Evolutionary conservation across 2,329 filamentous ascomycete species (phyloP).

Genomic region (Geosmithia morbida): DNA sequence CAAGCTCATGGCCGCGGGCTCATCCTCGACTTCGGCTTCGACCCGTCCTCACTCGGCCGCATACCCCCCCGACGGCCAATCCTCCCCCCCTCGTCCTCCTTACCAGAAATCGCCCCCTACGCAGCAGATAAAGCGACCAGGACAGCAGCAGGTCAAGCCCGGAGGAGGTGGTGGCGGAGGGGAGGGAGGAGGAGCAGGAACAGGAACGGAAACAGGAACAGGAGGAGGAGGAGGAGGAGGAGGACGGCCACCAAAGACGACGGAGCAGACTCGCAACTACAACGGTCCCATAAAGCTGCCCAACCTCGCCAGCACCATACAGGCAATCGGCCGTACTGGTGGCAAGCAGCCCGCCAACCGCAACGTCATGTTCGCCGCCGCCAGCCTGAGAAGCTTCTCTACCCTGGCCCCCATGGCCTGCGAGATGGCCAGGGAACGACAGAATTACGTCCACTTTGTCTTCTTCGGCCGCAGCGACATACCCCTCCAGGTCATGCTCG

Average conservation of each 20-base stretch:
- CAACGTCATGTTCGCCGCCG: constrained; percentile 68
- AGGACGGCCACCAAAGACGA: background rate
- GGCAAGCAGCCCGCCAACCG: constrained; percentile 39
- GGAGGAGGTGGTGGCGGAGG: no score
- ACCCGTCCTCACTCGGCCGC: background rate
- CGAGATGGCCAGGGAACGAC: constrained; percentile 58
- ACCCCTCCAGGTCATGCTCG: constrained; percentile 50
- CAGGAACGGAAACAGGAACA: constrained; percentile 20
- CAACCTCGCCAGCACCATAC: constrained; percentile 47
- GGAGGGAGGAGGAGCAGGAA: no score
- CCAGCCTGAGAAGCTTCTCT: constrained; percentile 58
- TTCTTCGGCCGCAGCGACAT: constrained; percentile 63
- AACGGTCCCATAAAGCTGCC: constrained; percentile 58
- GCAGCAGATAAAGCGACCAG: no score
- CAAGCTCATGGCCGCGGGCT: background rate
- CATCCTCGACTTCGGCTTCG: background rate
- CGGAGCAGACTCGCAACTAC: constrained; percentile 22
- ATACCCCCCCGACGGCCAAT: background rate
- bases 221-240: no score
- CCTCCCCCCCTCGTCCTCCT: background rate
- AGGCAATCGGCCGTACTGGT: constrained; percentile 37
- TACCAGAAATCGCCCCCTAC: constrained; percentile 2
- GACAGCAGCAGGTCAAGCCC: no score
- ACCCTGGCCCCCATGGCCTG: constrained; percentile 71
- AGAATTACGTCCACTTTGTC: constrained; percentile 69